These are phyloP conservation scores for Fusarium anthophilum DNA, from an alignment of 2,329 filamentous ascomycete species.

Conservation along the genomic window DNA sequence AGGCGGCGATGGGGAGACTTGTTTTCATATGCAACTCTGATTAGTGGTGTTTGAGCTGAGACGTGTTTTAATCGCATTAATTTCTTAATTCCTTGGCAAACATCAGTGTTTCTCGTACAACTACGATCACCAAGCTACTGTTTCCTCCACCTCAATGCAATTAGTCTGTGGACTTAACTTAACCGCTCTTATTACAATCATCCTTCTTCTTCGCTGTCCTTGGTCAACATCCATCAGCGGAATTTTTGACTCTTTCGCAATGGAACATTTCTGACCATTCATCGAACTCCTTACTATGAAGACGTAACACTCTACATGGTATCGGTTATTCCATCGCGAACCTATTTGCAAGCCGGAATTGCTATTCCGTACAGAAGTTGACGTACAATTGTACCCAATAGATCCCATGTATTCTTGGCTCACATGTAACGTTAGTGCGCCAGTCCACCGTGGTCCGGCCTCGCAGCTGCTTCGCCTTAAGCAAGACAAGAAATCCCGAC, in stretches of 20 bases:
- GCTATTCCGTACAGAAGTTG: neutral
- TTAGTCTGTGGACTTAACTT: neutral
- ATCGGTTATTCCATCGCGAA: neutral
- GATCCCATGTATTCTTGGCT: neutral
- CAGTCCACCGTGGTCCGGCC: neutral
- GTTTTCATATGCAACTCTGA: neutral
- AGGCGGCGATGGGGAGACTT: neutral
- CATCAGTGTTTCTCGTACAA: neutral
- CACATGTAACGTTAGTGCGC: neutral
- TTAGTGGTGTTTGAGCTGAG: neutral
- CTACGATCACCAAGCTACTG: neutral
- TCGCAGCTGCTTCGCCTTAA: neutral
- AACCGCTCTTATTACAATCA: too few species aligned
- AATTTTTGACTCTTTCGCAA: too few species aligned
- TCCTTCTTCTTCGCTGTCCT: neutral
- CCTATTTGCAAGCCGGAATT: neutral
- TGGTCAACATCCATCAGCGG: neutral
- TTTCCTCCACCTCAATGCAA: neutral
- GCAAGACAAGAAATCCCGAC: neutral
- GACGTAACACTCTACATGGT: neutral
- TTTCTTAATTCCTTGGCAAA: neutral
- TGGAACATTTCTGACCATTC: neutral
- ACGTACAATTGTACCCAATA: neutral
- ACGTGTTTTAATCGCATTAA: neutral
- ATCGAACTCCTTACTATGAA: neutral